Conservation (phyloP, 371 early-diverging fungal genomes). For the Mortierella sp. region DNA sequence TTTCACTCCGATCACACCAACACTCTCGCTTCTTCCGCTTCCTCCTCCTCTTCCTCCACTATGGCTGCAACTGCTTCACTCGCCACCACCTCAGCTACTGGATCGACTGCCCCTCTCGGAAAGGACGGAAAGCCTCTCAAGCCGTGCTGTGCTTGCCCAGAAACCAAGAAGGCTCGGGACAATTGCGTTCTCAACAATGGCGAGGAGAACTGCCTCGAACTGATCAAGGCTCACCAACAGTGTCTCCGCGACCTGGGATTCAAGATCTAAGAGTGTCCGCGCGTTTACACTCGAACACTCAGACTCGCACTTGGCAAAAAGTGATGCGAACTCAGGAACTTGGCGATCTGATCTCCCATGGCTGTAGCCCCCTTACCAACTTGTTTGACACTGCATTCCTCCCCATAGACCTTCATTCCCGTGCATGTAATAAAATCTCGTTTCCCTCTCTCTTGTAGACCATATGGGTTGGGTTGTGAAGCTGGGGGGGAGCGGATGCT, state of each 20-base stretch:
- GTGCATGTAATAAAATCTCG: neutral
- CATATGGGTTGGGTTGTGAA: too few relatives aligned
- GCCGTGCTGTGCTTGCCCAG: conserved; percentile 97
- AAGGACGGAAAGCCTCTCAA: conserved; percentile 78
- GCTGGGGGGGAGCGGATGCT: too few relatives aligned
- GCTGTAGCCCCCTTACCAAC: too few relatives aligned
- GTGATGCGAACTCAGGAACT: too few relatives aligned
- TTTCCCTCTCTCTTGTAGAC: conserved; percentile 1
- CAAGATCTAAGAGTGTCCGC: conserved; percentile 81
- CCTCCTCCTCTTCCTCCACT: too few relatives aligned
- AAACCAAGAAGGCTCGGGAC: conserved; percentile 92
- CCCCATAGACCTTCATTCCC: neutral
- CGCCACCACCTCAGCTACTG: conserved; percentile 8
- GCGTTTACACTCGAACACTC: too few relatives aligned
- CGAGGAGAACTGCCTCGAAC: conserved; percentile 87
- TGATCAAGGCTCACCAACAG: conserved; percentile 88
- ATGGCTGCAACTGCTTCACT: neutral
- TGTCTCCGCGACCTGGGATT: conserved; percentile 95
- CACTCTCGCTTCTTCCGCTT: too few relatives aligned
- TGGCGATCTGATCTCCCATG: too few relatives aligned
- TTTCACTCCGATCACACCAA: too few relatives aligned
- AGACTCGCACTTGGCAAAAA: too few relatives aligned
- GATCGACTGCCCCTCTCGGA: conserved; percentile 38
- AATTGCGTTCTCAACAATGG: conserved; percentile 89
- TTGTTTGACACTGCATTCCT: neutral